phyloP scores from a whole-genome alignment of 345 rosid species.

The Populus ilicifolia region DNA sequence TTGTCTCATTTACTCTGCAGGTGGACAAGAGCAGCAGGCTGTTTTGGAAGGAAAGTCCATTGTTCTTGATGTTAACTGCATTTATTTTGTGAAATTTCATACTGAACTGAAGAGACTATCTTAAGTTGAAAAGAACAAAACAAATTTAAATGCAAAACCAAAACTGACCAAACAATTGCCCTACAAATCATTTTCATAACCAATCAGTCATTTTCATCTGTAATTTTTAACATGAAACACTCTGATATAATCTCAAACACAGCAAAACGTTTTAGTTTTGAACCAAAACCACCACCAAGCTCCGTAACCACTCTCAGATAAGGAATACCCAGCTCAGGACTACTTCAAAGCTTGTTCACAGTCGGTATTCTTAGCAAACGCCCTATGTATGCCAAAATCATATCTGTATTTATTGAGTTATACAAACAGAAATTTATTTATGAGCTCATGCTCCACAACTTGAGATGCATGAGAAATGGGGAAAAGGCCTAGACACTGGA shows the following conservation, averaged over 20 bases:
- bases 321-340: not conserved
- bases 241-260: not conserved
- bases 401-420: not conserved
- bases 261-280: not conserved
- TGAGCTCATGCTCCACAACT: not conserved
- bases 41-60: too few species aligned
- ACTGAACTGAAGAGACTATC: too few species aligned
- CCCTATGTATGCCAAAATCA: not conserved
- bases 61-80: too few species aligned
- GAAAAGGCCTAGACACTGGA: not conserved
- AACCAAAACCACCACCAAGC: not conserved
- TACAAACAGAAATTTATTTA: not conserved
- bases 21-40: too few species aligned
- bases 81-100: too few species aligned
- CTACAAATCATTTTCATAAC: not conserved
- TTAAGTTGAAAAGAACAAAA: not conserved
- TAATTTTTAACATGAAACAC: not conserved
- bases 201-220: not conserved
- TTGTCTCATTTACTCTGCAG: too few species aligned
- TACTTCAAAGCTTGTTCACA: not conserved
- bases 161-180: not conserved
- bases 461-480: not conserved
- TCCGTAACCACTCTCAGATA: not conserved
- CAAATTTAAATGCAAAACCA: not conserved
- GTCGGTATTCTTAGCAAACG: not conserved